phyloP scores from a whole-genome alignment of 176 grass and related monocot genomes.

The Phoenix dactylifera region DNA sequence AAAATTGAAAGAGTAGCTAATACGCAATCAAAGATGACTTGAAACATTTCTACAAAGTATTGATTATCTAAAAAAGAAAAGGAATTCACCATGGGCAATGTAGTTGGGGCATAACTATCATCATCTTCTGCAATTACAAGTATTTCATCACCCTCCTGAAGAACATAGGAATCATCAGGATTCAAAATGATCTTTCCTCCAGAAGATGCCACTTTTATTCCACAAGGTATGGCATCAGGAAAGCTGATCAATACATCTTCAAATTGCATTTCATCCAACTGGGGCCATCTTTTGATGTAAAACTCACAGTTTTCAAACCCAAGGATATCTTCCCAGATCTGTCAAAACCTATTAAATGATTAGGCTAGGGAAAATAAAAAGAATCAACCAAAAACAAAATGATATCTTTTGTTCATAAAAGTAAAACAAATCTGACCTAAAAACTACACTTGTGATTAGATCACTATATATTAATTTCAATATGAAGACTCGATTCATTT shows the following conservation, averaged over 20 bases:
- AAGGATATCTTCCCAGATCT: conserved; percentile 88
- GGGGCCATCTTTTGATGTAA: conserved; percentile 73
- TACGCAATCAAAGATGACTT: no score
- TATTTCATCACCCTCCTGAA: conserved; percentile 70
- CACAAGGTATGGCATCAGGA: conserved; percentile 72
- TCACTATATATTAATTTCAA: no score
- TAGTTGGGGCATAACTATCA: conserved; percentile 50
- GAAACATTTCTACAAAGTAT: no score
- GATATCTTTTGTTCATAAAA: no score
- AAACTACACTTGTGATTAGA: no score
- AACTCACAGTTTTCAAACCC: conserved; percentile 81
- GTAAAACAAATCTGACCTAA: no score
- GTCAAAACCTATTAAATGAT: neutral
- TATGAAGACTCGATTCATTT: no score
- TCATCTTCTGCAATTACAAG: conserved; percentile 81
- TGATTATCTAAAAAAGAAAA: neutral
- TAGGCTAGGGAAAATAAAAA: no score
- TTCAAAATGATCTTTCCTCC: conserved; percentile 74
- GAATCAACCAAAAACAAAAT: no score
- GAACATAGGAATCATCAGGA: conserved; percentile 64
- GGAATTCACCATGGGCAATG: conserved; percentile 44
- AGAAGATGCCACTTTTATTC: conserved; percentile 60
- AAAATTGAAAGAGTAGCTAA: no score
- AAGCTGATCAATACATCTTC: conserved; percentile 73
- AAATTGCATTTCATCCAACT: conserved; percentile 65